These are phyloP conservation scores for Fusarium abutilonis DNA, from an alignment of 2,329 filamentous ascomycete species.

Conservation along the genomic window DNA sequence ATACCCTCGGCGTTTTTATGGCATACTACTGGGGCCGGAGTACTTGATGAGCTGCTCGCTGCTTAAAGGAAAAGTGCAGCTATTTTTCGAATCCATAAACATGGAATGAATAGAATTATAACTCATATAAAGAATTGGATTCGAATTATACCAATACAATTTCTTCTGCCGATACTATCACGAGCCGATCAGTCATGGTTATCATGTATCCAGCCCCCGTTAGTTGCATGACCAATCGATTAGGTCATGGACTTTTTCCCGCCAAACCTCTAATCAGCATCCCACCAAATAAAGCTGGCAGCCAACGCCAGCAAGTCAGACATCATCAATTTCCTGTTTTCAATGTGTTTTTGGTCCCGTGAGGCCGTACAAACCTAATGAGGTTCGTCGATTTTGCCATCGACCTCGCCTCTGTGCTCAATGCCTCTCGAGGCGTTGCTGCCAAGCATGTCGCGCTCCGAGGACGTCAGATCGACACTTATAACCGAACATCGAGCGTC, in stretches of 20 bases:
- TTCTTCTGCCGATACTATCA: background rate
- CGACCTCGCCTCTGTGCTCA: conserved; percentile 75
- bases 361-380: conserved; percentile 55
- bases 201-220: conserved; percentile 33
- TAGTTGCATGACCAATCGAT: conserved; percentile 47
- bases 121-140: background rate
- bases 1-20: background rate
- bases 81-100: background rate
- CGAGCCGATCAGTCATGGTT: background rate
- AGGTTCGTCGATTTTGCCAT: conserved; percentile 71
- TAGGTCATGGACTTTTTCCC: conserved; percentile 43
- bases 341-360: conserved; percentile 40
- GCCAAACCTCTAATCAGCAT: conserved; percentile 17
- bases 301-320: conserved; percentile 33
- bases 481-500: conserved; percentile 59
- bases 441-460: conserved; percentile 69
- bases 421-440: conserved; percentile 74
- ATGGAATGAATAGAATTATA: background rate
- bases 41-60: background rate
- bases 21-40: conserved; percentile 3
- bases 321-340: conserved; percentile 9
- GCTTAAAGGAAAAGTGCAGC: background rate
- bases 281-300: conserved; percentile 33
- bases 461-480: conserved; percentile 62
- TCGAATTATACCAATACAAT: background rate